Base-by-base conservation (phyloP, 371 early-diverging fungal genomes). In the Coemansia sp. region DNA sequence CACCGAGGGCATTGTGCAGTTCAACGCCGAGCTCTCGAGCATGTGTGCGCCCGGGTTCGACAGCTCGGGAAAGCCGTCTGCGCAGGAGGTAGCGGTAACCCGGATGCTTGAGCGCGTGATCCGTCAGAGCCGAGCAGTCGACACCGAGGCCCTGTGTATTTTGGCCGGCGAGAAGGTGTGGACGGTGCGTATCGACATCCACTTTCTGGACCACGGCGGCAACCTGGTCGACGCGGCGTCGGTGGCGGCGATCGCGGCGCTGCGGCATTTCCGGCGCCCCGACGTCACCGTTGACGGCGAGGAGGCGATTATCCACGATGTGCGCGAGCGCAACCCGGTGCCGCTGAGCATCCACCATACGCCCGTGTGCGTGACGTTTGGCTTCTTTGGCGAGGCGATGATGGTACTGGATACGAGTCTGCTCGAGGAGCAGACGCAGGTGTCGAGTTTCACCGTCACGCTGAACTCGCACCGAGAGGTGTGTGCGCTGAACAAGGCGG, bases 61-160 rank as follows among this genome's bases (percentile, higher is more conserved):
- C 56, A 52, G 77, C 50, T 86, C 86, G 20, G 58, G 57, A 33
- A 57, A 50, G 34, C 55, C 47, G 14, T 83, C 87, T 4, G 90
- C 92, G 54, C 88, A 90, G 57, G 97, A 95, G 69, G 87, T 95
- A 0, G 72, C 90, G 38, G 82, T 97, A 30, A 86, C 85, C 41
- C 85, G 96, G 38, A 76, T 92, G 66, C 80, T 98, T 33, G 98
- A 98, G 70, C 94, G 91, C 63, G 87, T 91, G 4, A 70, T 98
- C 68, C 85, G 87, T 63, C 81, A 88, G 62, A 88, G 89, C 61
- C 83, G 94, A 57, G 95, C 95, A 9, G 81, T 98, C 58, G 98
- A 98, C 71, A 90, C 94, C 16, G 99, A 98, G 77, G 93, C 96
- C 7, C 81, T 98, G 60, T 97, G 99, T 77, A 94, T 98, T 57